Percentiles rank a stretch among this genome's conserved stretches.
These are phyloP conservation scores for Fraxinus angustifolia DNA, from an alignment of 305 asterid genomes.

Conservation along the genomic window DNA sequence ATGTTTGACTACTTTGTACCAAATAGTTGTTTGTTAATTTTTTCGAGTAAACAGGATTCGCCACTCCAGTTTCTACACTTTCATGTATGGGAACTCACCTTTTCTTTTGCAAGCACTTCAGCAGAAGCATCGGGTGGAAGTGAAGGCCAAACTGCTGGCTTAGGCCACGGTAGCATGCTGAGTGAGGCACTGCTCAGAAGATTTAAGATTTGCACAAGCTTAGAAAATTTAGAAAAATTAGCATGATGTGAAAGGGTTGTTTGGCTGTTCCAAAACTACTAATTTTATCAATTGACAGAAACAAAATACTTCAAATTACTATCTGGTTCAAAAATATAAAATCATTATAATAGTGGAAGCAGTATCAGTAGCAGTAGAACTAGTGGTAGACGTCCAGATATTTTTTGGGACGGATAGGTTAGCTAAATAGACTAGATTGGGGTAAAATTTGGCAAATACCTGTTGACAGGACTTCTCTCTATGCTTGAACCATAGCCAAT, in stretches of 20 bases:
- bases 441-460: constrained; percentile 43
- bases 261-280: neutral
- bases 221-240: constrained; percentile 20
- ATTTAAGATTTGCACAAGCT: constrained; percentile 19
- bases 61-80: constrained; percentile 11
- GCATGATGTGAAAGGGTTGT: neutral
- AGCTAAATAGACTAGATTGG: neutral
- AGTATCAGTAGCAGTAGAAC: neutral
- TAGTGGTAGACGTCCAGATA: neutral
- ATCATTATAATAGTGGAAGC: neutral
- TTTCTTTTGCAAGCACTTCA: constrained; percentile 89
- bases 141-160: constrained; percentile 95
- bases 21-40: neutral
- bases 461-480: constrained; percentile 93
- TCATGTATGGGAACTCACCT: constrained; percentile 48
- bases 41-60: constrained; percentile 5
- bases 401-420: constrained; percentile 6
- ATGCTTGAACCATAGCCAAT: constrained; percentile 87
- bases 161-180: constrained; percentile 99
- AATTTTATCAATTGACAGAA: neutral
- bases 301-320: constrained; percentile 14
- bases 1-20: constrained; percentile 8
- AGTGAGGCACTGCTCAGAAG: constrained; percentile 75
- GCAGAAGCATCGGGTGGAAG: constrained; percentile 85
- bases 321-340: constrained; percentile 6